Conservation (phyloP, 2,329 filamentous ascomycete genomes). For the Ophiostoma ulmi region DNA sequence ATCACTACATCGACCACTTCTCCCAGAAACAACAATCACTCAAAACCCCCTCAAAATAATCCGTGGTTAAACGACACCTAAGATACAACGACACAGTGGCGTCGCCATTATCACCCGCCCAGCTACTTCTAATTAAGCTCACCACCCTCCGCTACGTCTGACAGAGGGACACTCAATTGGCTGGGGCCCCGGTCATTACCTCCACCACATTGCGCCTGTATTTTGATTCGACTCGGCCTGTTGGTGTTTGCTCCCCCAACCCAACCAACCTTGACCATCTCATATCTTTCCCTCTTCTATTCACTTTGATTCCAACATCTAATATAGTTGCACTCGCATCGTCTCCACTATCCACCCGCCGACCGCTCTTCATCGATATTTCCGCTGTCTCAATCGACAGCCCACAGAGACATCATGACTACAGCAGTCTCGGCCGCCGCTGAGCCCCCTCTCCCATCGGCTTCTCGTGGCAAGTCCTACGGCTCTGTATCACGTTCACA, state of each 20-base stretch:
- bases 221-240: neutral
- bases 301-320: neutral
- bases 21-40: neutral
- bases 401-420: constrained; percentile 31
- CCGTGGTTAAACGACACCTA: neutral
- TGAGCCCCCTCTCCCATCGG: constrained; percentile 33
- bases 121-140: neutral
- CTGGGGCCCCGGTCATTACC: neutral
- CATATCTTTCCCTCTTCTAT: neutral
- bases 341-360: neutral
- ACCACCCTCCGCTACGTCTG: neutral
- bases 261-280: neutral
- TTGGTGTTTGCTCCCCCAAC: neutral
- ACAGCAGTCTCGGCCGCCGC: constrained; percentile 34
- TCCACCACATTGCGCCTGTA: constrained; percentile 9
- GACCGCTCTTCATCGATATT: neutral
- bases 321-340: neutral
- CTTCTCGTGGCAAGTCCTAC: constrained; percentile 32
- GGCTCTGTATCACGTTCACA: constrained; percentile 34
- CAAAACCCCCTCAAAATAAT: neutral
- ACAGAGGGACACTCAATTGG: neutral
- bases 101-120: neutral
- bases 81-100: neutral
- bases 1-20: neutral
- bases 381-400: neutral